Base-by-base conservation (phyloP, 176 grass and related monocot genomes). In the Lolium multiflorum region DNA sequence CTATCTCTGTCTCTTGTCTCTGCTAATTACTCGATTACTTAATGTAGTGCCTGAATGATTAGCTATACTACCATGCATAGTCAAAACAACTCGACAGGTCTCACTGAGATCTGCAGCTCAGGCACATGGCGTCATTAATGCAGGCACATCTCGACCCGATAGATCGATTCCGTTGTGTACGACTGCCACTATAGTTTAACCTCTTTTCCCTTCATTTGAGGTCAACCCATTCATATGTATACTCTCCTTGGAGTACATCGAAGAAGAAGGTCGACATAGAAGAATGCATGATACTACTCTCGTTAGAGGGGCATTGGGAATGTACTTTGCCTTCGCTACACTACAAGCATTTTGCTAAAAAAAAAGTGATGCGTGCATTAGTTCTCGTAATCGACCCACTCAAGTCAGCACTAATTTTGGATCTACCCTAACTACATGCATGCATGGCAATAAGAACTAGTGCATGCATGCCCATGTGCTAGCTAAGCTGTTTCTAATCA, bases 121-220 rank as follows among this genome's bases (percentile, higher is more conserved):
- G 6, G 80, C 80, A 82, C 80, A 71, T 82, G 80, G 26, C 64
- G 17, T 15, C 80, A 82, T 82, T 24, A 82, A 82, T 82, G 80
- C 81, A 25, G 55, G 80, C 65, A 17, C 63, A 65, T 51, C 79
- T 35, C 25, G 43, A 15, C 38, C 25, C 49, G 15, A 54, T 76
- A 76, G 73, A 76, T 76, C 48, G 73, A 54, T 76, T 76, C 73
- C 73, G 24, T 54, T 76, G 48, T 2, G 71, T 74, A 74, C 47
- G 7, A 74, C 21, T 4, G 0, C 15, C 1, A 11, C 48, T 20
- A 54, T 76, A 18, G 73, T 76, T 54, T 76, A 76, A 11, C 25
- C 73, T 31, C 73, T 1, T 9, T 47, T 35, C 71, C 46, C 72
- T 75, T 35, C 73, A 54, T 76, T 76, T 76, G 73, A 20, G 73